phyloP scores from a whole-genome alignment of 2,329 filamentous ascomycete genomes.

The Tolypocladium tundrense region DNA sequence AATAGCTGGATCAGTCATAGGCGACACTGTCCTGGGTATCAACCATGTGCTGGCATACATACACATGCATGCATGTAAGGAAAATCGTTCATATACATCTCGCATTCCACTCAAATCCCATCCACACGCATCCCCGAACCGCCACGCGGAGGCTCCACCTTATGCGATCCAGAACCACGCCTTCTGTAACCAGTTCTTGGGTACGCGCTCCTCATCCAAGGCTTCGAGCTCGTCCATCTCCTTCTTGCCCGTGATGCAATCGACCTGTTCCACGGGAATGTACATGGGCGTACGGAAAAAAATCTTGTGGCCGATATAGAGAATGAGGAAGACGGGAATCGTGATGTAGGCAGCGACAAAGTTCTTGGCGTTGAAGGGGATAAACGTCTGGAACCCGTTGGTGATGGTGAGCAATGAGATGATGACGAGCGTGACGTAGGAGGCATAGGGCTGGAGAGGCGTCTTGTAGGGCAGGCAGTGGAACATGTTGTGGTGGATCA shows the following conservation, averaged over 20 bases:
- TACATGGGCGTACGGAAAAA: constrained; percentile 31
- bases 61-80: not conserved
- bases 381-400: constrained; percentile 69
- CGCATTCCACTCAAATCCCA: not conserved
- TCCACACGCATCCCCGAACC: not conserved
- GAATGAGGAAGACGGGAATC: constrained; percentile 47
- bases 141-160: not conserved
- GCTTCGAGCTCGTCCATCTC: constrained; percentile 51
- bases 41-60: not conserved
- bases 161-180: constrained; percentile 48
- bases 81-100: not conserved
- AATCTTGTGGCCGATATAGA: constrained; percentile 53
- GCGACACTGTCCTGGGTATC: constrained; percentile 1
- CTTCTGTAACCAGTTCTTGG: constrained; percentile 41
- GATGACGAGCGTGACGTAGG: constrained; percentile 47
- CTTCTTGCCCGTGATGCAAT: constrained; percentile 46
- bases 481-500: constrained; percentile 40
- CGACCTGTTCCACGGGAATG: constrained; percentile 37
- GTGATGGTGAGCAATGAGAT: constrained; percentile 56
- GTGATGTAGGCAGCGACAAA: constrained; percentile 60
- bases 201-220: constrained; percentile 32
- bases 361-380: constrained; percentile 51
- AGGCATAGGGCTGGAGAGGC: constrained; percentile 50
- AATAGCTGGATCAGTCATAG: not conserved
- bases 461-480: constrained; percentile 41